Base-by-base conservation (phyloP, 2,329 filamentous ascomycete species). In the Xylariaceae sp. region DNA sequence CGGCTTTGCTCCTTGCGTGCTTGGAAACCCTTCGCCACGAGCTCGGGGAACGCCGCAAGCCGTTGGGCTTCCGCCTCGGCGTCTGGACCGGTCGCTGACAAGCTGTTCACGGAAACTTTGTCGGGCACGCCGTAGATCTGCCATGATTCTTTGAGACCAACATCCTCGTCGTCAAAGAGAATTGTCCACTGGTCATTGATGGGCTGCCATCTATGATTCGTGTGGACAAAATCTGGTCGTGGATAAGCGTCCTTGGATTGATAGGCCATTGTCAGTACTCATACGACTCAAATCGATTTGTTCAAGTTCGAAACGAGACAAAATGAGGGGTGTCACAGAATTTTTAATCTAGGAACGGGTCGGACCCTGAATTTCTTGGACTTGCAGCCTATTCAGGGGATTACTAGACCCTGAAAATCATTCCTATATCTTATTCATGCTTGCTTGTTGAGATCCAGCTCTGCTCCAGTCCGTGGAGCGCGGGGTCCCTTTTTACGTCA, bases 161-260 rank as follows among this genome's bases (percentile, higher is more conserved):
- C 66, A 62, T 88, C 84, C 43, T 79, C 73, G 63, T 88, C 85
- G 66, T 89, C 86, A 55, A 87, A 88, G 40, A 83, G 68, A 62
- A 88, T 84, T 51, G 78, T 75, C 85, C 86, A 88, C 5, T 76
- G 71, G 1, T 85, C 84, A 59, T 88, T 82, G 40, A 88, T 78
- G 1, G 81, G 81, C 33, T 73, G 68, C 85, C 85, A 88, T 39
- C 73, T 76, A 23, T 85, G 75, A 21, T 74, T 65, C 26, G 72
- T 69, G 49, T 84, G 83, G 48, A 80, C 66, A 67, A 87, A 88
- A 70, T 88, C 85, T 1, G 85, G 84, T 49, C 86, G 82, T 20
- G 85, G 86, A 61, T 89, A 87, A 53, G 51, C 49, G 29, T 66
- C 64, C 53, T 66, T 66, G 6, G 65, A 66, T 26, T 64, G 61